Evolutionary conservation across 2,329 filamentous ascomycete genomes (phyloP), one percentile per base, ranked within the genome.

Genomic region (Rasamsonia emersonii): DNA sequence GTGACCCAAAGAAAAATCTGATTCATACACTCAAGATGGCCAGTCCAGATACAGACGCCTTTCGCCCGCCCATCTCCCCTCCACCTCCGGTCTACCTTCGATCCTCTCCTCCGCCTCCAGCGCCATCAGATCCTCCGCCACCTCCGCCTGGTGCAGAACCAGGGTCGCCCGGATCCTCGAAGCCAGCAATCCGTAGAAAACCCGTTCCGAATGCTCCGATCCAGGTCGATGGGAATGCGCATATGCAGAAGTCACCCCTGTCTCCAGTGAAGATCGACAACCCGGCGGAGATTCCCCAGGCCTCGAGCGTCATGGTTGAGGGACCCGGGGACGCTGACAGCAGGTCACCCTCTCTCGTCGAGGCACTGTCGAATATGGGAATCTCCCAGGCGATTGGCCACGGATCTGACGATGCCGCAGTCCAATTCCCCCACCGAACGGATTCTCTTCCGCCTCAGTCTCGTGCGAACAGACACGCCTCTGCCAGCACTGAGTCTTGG

Each of bases 41-140:
- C 7, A 49, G 43, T 39, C 42, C 47, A 21, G 33, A 44, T 11
- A 38, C 44, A 24, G 38, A 30, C 28, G 40, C 39, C 20, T 45
- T 48, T 29, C 46, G 39, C 24, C 49, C 49, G 20, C 49, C 57
- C 29, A 44, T 58, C 21, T 55, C 61, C 21, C 56, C 61, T 46
- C 61, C 61, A 38, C 54, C 61, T n/a, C 57, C 60, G 17, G 60
- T 60, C 39, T 64, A 65, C 42, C 49, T 62, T 39, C 49, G 53
- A 40, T 54, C 59, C 29, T 55, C 58, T 33, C 49, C 56, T 38
- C 50, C 56, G 20, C 42, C 50, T 23, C 42, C 36, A 26, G 24
- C 41, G 23, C 23, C 37, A 18, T 29, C 42, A 17, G 38, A 40
- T 24, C 38, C 36, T 32, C 40, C 42, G 16, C 35, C 35, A 18